Conservation (phyloP, 1,139 yeast genomes). For the Hanseniaspora uvarum region DNA sequence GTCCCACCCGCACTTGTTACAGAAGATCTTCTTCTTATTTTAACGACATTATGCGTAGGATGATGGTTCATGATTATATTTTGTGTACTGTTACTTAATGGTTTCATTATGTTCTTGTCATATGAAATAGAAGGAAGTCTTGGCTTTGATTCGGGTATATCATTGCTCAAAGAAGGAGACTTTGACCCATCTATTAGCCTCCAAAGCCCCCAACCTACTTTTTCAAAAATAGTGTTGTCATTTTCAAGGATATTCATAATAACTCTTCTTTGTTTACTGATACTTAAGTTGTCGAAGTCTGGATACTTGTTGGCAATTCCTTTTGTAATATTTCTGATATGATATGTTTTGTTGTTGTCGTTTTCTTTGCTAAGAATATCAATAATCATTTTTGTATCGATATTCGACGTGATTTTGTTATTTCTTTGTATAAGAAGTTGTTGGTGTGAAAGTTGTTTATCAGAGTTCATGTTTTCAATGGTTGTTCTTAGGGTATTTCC, state of each 20-base stretch:
- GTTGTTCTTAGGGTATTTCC: not conserved
- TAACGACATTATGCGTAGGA: not conserved
- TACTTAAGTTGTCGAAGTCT: conserved; percentile 67
- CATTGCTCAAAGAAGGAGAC: not conserved
- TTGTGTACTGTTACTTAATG: not conserved
- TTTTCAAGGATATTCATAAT: conserved; percentile 80
- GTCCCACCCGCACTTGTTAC: not conserved
- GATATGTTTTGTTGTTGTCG: conserved; percentile 28
- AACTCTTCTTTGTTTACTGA: conserved; percentile 79
- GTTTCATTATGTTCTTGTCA: not conserved
- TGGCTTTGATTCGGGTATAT: not conserved
- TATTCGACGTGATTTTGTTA: conserved; percentile 13
- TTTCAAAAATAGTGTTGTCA: conserved; percentile 70
- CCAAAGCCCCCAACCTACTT: conserved; percentile 99
- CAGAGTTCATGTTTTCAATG: not conserved
- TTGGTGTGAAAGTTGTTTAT: conserved; percentile 5
- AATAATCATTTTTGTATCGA: conserved; percentile 14
- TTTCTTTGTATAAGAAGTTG: conserved; percentile 13
- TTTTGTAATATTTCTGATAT: conserved; percentile 79
- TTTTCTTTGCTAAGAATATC: conserved; percentile 40
- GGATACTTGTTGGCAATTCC: conserved; percentile 67
- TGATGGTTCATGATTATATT: not conserved
- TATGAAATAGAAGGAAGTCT: not conserved
- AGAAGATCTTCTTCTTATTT: conserved; percentile 11
- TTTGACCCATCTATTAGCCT: conserved; percentile 46